A percentile compares a stretch with the other conserved stretches of the same genome.
Evolutionary conservation across 1,284 basidiomycete species (phyloP).

Genomic region (Gomphus bonarii): DNA sequence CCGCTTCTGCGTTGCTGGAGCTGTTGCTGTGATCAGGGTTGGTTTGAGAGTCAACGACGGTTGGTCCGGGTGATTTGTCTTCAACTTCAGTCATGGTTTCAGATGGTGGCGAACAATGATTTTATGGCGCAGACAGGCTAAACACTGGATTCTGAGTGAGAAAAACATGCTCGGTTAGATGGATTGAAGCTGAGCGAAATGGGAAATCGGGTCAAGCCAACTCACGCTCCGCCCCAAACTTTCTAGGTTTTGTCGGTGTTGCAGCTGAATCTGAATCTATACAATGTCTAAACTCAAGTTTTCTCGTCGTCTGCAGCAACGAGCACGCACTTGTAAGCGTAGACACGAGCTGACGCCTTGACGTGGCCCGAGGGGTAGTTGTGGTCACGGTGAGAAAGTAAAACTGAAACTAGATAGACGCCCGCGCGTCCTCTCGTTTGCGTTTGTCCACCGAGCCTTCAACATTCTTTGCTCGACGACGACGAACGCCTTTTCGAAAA

Average conservation of each 20-base stretch:
- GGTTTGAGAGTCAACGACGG: not conserved
- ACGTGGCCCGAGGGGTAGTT: constrained; percentile 6
- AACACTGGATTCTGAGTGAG: not conserved
- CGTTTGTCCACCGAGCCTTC: not conserved
- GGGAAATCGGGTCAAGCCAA: constrained; percentile 9
- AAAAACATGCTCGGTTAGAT: constrained; percentile 7
- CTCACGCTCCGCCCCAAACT: constrained; percentile 12
- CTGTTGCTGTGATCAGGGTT: constrained; percentile 13
- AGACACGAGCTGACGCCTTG: not conserved
- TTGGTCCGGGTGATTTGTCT: constrained; percentile 1
- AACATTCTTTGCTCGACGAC: not conserved
- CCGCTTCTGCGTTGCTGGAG: constrained; percentile 13
- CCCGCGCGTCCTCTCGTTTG: not conserved
- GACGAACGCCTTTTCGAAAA: not conserved
- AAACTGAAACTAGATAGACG: constrained; percentile 9
- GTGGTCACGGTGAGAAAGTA: constrained; percentile 12
- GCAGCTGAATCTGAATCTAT: constrained; percentile 11
- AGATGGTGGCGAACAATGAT: not conserved
- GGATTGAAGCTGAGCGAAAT: constrained; percentile 6
- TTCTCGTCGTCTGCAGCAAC: not conserved
- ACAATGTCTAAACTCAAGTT: not conserved
- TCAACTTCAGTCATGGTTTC: constrained; percentile 10
- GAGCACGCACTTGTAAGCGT: constrained; percentile 1
- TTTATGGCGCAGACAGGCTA: not conserved
- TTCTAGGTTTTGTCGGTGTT: constrained; percentile 9